Base-by-base conservation (phyloP, 2,329 filamentous ascomycete species). In the Hymenoscyphus albidus region DNA sequence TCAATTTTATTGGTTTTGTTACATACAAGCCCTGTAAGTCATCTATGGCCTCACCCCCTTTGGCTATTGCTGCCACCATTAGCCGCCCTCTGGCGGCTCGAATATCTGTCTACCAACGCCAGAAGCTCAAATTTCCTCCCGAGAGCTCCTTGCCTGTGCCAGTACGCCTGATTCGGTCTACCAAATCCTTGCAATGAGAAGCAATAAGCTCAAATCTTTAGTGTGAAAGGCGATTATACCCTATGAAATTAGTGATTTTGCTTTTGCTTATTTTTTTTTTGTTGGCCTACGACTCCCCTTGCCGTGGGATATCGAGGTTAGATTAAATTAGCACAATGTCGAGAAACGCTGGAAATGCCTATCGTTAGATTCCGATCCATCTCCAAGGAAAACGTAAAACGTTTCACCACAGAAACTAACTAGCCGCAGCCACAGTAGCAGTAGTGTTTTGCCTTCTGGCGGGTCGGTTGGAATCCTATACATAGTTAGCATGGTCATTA, bases 401-500 rank as follows among this genome's bases (percentile, higher is more conserved):
- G 64, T 65, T 44, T 67, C 70, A 72, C 69, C 72, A 76, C 72
- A 73, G 65, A 67, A 65, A 65, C 67, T 69, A 74, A 66, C 73
- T 72, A 58, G 69, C 69, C 59, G 72, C 71, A 59, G 69, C 71
- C 51, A 73, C 66, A 2, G 71, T 71, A 2, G 71, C 66, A 2
- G 71, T 72, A 2, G 71, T 73, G 56, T 76, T 74, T 65, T 74
- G 74, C 70, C 74, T 72, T 68, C 76, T 76, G 42, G 72, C 65
- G 40, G 73, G 64, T 55, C 68, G 65, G 56, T 70, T 58, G 31
- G 68, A 60, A 39, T 74, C 73, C 74, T 75, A 68, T 42, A 48
- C 61, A 66, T 55, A 65, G 68, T 75, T 54, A 76, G 72, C 65
- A 62, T 39, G 63, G 44, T 31, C 31, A 59, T 38, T 27, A 63